Evolutionary conservation across 768 basidiomycete species (phyloP), one percentile per base, ranked within the genome.

Genomic region (Bullera alba): DNA sequence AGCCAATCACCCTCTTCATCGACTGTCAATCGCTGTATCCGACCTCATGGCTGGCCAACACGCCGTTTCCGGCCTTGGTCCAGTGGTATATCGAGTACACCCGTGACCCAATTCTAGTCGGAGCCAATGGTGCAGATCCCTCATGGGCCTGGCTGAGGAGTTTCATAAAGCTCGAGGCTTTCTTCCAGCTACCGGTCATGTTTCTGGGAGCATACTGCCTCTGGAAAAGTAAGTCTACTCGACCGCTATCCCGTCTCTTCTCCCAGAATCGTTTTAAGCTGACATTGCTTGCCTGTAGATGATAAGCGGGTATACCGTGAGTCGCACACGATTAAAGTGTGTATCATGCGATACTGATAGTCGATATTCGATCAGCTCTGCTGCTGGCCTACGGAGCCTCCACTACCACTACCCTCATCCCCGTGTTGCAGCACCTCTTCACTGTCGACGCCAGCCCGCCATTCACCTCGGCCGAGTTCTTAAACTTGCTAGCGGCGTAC

Each of bases 311-410:
- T 69, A 8, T 69, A 72, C 48, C 67, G 66, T 66, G 34, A 42
- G 69, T 55, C 7, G 27, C 19, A 8, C 8, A 10, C n/a, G 32
- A 34, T 8, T 8, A 34, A 34, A 8, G 32, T 34, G 8, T 34
- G 32, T 8, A 34, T 8, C 10, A 34, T 8, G 32, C 32, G 32
- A n/a, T 34, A 39, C 37, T 39, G 37, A 39, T 21, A 39, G 7
- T 39, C 85, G n/a, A n/a, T n/a, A n/a, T n/a, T n/a, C n/a, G n/a
- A n/a, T 84, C 50, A 70, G 69, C 70, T 23, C 75, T 87, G 27
- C 73, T 91, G 14, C 75, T 85, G 7, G 68, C 83, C 25, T 91
- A 90, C 70, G 86, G 78, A 25, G 84, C 86, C 0, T 86, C 85
- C 0, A 84, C 86, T 2, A 77, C 80, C 0, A 90, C 86, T 0